Evolutionary conservation across 768 basidiomycete genomes (phyloP).

Genomic region (Boletus sp.): DNA sequence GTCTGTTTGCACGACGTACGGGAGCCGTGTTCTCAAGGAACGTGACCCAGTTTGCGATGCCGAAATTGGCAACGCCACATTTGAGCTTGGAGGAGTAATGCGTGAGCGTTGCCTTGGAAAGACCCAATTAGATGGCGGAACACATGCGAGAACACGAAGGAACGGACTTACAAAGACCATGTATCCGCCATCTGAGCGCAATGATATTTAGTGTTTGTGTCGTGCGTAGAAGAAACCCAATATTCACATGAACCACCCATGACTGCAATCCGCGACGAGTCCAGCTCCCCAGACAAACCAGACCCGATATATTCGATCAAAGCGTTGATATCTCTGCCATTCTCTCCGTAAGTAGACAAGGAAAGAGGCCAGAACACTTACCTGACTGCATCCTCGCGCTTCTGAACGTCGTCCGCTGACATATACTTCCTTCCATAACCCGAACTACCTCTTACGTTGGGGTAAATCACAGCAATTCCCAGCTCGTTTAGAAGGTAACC

Average conservation of each 20-base stretch:
- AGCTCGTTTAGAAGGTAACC: constrained; percentile 44
- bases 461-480: constrained; percentile 40
- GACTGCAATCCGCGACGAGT: constrained; percentile 39
- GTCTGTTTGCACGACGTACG: constrained; percentile 33
- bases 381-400: constrained; percentile 45
- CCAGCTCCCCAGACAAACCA: constrained; percentile 33
- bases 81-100: constrained; percentile 41
- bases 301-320: constrained; percentile 37
- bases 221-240: not conserved
- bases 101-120: constrained; percentile 36
- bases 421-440: constrained; percentile 43
- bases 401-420: constrained; percentile 40
- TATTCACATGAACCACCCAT: constrained; percentile 41
- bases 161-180: constrained; percentile 37
- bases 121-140: not conserved
- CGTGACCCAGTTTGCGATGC: constrained; percentile 39
- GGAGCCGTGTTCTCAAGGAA: constrained; percentile 44
- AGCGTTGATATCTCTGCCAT: constrained; percentile 37
- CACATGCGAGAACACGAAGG: not conserved
- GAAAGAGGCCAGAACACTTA: constrained; percentile 11
- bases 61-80: constrained; percentile 43
- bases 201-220: not conserved
- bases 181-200: constrained; percentile 36
- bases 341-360: not conserved
- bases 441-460: constrained; percentile 42